Evolutionary conservation across 2,329 filamentous ascomycete species (phyloP).

Genomic region (Talaromyces sp.): DNA sequence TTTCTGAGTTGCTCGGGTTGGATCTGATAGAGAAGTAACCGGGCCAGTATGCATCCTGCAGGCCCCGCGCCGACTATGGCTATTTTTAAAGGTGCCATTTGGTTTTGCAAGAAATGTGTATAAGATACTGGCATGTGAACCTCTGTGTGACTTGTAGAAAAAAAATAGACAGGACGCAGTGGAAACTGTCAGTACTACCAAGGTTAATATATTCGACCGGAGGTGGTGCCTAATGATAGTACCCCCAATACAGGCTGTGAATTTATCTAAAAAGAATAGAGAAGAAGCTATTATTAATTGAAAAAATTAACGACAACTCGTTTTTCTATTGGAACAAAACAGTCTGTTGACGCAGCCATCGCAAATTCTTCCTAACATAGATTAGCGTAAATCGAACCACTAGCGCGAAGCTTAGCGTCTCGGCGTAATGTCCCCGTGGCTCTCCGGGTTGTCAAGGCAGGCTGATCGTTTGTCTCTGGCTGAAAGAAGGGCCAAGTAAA

Average conservation of each 20-base stretch:
- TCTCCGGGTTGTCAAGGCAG: too few species aligned
- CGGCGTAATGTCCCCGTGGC: too few species aligned
- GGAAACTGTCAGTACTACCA: not conserved
- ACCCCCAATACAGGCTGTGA: not conserved
- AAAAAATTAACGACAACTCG: not conserved
- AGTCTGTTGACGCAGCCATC: too few species aligned
- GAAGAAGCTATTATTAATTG: not conserved
- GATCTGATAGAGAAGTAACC: constrained; percentile 5
- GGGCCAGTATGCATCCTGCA: constrained; percentile 10
- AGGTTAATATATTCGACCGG: not conserved
- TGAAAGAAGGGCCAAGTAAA: too few species aligned
- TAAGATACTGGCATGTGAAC: not conserved
- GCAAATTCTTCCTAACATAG: not conserved
- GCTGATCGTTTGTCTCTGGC: too few species aligned
- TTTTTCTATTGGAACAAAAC: not conserved
- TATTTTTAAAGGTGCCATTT: constrained; percentile 8
- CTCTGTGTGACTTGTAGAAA: too few species aligned
- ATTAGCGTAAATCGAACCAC: not conserved
- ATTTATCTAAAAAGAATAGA: not conserved
- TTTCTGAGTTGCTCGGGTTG: not conserved
- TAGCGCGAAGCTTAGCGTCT: not conserved
- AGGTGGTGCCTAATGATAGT: not conserved
- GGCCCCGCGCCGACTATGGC: constrained; percentile 20
- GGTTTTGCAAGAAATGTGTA: not conserved
- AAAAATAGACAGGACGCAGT: not conserved